Evolutionary conservation across 768 basidiomycete genomes (phyloP).

Genomic region (Xerocomellus intermedius): DNA sequence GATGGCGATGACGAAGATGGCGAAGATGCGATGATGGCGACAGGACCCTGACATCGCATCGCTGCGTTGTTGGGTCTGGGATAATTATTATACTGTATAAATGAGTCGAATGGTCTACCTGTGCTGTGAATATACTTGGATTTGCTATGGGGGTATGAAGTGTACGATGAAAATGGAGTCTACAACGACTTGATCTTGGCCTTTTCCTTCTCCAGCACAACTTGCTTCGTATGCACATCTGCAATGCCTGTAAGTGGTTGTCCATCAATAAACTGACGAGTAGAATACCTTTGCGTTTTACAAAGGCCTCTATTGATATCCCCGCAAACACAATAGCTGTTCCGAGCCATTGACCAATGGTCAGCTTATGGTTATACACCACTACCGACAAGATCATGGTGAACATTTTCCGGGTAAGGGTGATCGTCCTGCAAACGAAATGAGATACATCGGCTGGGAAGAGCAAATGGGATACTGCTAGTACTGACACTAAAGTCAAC

Average conservation of each 20-base stretch:
- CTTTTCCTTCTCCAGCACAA: constrained; percentile 80
- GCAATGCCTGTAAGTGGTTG: constrained; percentile 8
- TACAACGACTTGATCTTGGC: constrained; percentile 79
- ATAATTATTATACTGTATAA: constrained; percentile 30
- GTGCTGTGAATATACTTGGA: constrained; percentile 15
- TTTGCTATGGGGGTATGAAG: constrained; percentile 14
- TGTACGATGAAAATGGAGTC: constrained; percentile 7
- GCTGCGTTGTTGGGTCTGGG: not conserved
- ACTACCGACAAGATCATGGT: constrained; percentile 96
- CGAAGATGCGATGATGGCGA: constrained; percentile 38
- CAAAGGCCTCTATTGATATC: constrained; percentile 89
- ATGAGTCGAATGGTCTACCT: constrained; percentile 13
- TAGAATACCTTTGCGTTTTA: constrained; percentile 78
- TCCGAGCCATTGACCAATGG: constrained; percentile 89
- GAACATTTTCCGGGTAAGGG: constrained; percentile 93
- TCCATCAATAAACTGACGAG: constrained; percentile 1
- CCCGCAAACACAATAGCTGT: constrained; percentile 91
- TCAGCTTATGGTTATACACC: constrained; percentile 85
- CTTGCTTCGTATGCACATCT: constrained; percentile 81
- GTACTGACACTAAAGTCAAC: constrained; percentile 79
- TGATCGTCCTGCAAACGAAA: constrained; percentile 67
- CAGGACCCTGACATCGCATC: constrained; percentile 18
- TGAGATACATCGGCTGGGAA: constrained; percentile 3
- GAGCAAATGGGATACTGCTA: not conserved
- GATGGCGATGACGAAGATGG: constrained; percentile 31